A percentile compares a stretch with the other conserved stretches of the same genome.
phyloP scores from a whole-genome alignment of 768 basidiomycete genomes.

The Agaricus subrufescens region DNA sequence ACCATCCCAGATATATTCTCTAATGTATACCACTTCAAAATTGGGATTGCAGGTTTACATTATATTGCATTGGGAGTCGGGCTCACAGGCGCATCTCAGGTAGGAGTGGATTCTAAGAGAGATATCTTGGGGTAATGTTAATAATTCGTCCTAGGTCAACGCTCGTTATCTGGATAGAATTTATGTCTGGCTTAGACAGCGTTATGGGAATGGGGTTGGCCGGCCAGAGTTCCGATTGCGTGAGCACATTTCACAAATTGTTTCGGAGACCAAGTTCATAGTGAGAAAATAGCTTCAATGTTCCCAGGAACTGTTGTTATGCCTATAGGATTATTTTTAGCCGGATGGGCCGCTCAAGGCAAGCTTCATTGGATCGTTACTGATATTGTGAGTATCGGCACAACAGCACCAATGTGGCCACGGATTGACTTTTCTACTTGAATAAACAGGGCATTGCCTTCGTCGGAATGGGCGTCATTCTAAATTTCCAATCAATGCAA shows the following conservation, averaged over 20 bases:
- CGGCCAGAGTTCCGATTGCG: slow-evolving; percentile 48
- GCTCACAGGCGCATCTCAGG: slow-evolving; percentile 43
- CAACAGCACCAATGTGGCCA: not conserved
- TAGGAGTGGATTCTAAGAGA: not conserved
- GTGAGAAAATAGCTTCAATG: slow-evolving; percentile 42
- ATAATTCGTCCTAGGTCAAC: slow-evolving; percentile 25
- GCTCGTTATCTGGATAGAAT: slow-evolving; percentile 52
- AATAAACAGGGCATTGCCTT: slow-evolving; percentile 46
- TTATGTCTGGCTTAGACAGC: slow-evolving; percentile 44
- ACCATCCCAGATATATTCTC: slow-evolving; percentile 58
- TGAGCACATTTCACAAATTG: slow-evolving; percentile 18
- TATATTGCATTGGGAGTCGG: slow-evolving; percentile 73
- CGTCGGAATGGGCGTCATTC: slow-evolving; percentile 53
- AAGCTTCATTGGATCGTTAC: slow-evolving; percentile 65
- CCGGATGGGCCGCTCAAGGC: slow-evolving; percentile 64
- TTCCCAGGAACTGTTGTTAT: slow-evolving; percentile 53
- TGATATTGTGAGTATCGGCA: slow-evolving; percentile 49
- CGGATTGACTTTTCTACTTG: not conserved
- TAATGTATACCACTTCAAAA: slow-evolving; percentile 44
- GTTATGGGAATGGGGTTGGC: slow-evolving; percentile 40
- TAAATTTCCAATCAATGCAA: slow-evolving; percentile 58
- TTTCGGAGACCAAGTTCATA: slow-evolving; percentile 8
- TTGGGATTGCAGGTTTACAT: slow-evolving; percentile 61
- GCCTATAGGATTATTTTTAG: slow-evolving; percentile 62
- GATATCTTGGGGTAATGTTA: not conserved